Base-by-base conservation (phyloP, 495 filamentous ascomycete species). In the Lophiotrema nucula region DNA sequence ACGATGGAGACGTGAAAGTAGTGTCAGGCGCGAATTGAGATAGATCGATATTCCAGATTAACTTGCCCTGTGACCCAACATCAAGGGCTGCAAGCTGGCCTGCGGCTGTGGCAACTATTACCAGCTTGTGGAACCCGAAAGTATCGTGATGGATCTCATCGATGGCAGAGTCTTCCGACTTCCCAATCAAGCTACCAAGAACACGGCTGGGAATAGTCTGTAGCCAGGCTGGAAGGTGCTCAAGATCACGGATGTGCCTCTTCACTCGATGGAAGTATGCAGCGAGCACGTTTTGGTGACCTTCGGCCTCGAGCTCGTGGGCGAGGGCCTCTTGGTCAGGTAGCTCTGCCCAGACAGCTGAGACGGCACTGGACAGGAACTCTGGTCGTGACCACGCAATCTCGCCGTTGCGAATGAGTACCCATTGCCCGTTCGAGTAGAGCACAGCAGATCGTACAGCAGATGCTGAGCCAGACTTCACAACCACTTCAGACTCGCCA, bases 251-350 rank as follows among this genome's bases (percentile, higher is more conserved):
- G 8, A 87, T 53, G 67, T 99, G 93, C 39, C 93, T 85, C 59
- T 83, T 87, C 12, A 96, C 78, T 1, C 93, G 84, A 72, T 97
- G 92, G 33, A 92, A 75, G 66, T 96, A 99, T 15, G 95, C 93
- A 38, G 79, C 77, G 16, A 85, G 64, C 11, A 89, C 73, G 65
- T 87, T 92, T 69, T 84, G 85, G 66, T 97, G 88, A 10, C 87
- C 88, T 71, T 99, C 93, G 6, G 85, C 82, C 56, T 95, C 84
- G 24, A 99, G 77, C 33, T 92, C 83, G 65, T 87, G 83, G 1
- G 82, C 92, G 38, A 97, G 74, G 23, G 83, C 80, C 67, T 92
- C 85, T 22, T 82, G 77, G 27, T 87, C 85, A 12, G 73, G 69
- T 5, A 79, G 66, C 44, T 92, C 88, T 3, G 85, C 89, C 79